A percentile compares a stretch with the other conserved stretches of the same genome.
Evolutionary conservation across 2,329 filamentous ascomycete genomes (phyloP).

Genomic region (Alternaria triticimaculans): DNA sequence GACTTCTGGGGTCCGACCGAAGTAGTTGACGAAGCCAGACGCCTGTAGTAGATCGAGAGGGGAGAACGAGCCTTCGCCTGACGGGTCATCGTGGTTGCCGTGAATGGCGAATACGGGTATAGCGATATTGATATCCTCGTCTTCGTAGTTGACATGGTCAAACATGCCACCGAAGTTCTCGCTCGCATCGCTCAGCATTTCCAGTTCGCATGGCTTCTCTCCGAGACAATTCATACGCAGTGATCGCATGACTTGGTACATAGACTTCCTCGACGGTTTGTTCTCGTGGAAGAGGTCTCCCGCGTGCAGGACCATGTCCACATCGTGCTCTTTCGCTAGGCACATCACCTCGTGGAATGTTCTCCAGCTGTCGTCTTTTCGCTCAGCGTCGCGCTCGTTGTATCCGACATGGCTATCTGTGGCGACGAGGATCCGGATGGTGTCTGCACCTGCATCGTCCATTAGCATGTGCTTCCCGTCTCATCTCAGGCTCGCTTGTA

Average conservation of each 20-base stretch:
- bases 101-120: slow-evolving; percentile 99
- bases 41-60: slow-evolving; percentile 91
- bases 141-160: slow-evolving; percentile 96
- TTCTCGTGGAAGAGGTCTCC: slow-evolving; percentile 99
- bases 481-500: slow-evolving; percentile 18
- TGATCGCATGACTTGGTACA: slow-evolving; percentile 97
- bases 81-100: slow-evolving; percentile 97
- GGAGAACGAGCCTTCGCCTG: slow-evolving; percentile 91
- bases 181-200: slow-evolving; percentile 91
- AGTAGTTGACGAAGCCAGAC: slow-evolving; percentile 93
- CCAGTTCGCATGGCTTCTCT: slow-evolving; percentile 92
- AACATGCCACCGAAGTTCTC: slow-evolving; percentile 89
- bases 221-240: slow-evolving; percentile 92
- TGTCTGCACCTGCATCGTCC: slow-evolving; percentile 67
- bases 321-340: slow-evolving; percentile 83
- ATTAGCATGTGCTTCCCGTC: slow-evolving; percentile 11
- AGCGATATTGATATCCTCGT: slow-evolving; percentile 94
- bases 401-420: slow-evolving; percentile 99
- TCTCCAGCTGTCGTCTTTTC: slow-evolving; percentile 97
- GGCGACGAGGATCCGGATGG: slow-evolving; percentile 90
- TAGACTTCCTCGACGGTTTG: slow-evolving; percentile 91
- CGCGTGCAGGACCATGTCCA: slow-evolving; percentile 95
- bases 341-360: slow-evolving; percentile 96
- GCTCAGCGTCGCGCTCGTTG: slow-evolving; percentile 88
- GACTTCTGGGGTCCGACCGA: slow-evolving; percentile 86